Percentiles rank a stretch among this genome's conserved stretches.
Evolutionary conservation across 441 rosid species (phyloP).

Genomic region (Flueggea neowawraea): DNA sequence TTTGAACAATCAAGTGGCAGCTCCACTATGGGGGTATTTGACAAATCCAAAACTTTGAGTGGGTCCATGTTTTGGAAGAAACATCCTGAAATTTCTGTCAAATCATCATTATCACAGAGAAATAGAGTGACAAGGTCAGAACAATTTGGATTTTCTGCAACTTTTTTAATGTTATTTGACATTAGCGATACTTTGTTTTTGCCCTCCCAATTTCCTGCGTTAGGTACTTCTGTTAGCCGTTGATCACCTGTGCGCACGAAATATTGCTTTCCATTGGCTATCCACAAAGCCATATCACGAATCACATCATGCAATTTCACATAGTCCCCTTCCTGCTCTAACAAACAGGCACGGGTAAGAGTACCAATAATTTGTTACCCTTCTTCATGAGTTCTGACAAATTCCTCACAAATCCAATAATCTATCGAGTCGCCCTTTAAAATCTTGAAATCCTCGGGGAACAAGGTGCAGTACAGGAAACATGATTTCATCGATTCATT

Average conservation of each 20-base stretch:
- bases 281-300: conserved; percentile 16
- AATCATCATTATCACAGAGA: no score
- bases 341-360: conserved; percentile 9
- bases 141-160: no score
- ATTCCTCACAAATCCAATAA: conserved; percentile 19
- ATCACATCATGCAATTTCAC: conserved; percentile 17
- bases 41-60: conserved; percentile 10
- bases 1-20: conserved; percentile 12
- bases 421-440: not conserved
- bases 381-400: not conserved
- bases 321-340: not conserved
- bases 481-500: not conserved
- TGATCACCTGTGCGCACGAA: conserved; percentile 1
- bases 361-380: no score
- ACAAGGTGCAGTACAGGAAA: conserved; percentile 12
- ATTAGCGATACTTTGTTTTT: no score
- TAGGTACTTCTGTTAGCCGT: not conserved
- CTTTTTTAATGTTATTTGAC: no score
- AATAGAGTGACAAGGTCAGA: no score
- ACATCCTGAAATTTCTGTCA: not conserved
- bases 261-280: not conserved
- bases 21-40: not conserved
- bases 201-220: no score
- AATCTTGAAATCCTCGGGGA: conserved; percentile 7
- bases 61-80: conserved; percentile 6